These are phyloP conservation scores for Patellifolia procumbens DNA, from an alignment of 179 eudicot species.

Conservation along the genomic window DNA sequence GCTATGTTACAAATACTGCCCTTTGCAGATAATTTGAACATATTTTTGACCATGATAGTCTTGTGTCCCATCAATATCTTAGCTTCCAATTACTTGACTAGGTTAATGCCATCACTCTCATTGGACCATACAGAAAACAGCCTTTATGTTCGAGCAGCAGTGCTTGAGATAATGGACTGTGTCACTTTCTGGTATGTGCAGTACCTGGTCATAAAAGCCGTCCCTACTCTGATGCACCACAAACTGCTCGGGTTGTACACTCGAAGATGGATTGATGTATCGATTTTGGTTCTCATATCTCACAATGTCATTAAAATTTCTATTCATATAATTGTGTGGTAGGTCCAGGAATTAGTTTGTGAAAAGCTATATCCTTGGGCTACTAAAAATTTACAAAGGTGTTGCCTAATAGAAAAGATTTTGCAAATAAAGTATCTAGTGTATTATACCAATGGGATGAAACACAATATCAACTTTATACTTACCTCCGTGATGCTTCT, in stretches of 20 bases:
- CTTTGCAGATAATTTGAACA: not conserved
- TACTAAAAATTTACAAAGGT: not conserved
- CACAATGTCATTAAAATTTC: not conserved
- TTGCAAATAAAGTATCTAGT: conserved; percentile 13
- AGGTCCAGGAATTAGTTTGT: not conserved
- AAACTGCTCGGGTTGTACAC: not conserved
- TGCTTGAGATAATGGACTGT: conserved; percentile 10
- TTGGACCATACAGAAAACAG: not conserved
- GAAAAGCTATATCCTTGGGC: not conserved
- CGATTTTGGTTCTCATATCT: not conserved
- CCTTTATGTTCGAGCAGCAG: not conserved
- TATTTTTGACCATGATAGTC: not conserved
- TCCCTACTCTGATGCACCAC: not conserved
- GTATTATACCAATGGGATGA: conserved; percentile 15
- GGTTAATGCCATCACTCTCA: not conserved
- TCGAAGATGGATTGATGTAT: not conserved
- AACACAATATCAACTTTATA: conserved; percentile 1
- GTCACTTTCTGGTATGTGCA: not conserved
- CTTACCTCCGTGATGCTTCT: conserved; percentile 4
- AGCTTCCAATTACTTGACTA: not conserved
- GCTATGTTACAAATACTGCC: not conserved
- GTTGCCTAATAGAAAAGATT: not conserved
- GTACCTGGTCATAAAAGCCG: not conserved
- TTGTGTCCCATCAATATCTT: not conserved
- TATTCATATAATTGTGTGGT: not conserved